These are phyloP conservation scores for Curvularia eragrostidis DNA, from an alignment of 2,329 filamentous ascomycete species.

Conservation along the genomic window DNA sequence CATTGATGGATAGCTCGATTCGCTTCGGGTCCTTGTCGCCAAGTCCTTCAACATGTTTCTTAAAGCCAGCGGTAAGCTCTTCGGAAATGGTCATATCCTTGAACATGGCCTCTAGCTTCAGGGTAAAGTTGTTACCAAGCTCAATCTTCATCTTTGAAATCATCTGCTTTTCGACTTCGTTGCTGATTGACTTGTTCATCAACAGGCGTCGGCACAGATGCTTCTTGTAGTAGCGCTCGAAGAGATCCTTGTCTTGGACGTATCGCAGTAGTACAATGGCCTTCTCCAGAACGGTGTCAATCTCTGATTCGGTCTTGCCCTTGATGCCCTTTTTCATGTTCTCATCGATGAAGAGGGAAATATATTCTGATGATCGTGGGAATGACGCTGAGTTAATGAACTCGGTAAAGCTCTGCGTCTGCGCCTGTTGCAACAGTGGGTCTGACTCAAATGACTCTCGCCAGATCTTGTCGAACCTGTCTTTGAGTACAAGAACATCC, in stretches of 20 bases:
- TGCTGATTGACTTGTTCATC: slow-evolving; percentile 86
- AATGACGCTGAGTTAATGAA: slow-evolving; percentile 85
- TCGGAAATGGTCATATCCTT: slow-evolving; percentile 90
- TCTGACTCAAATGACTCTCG: slow-evolving; percentile 75
- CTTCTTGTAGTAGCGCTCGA: slow-evolving; percentile 98
- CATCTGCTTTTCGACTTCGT: slow-evolving; percentile 93
- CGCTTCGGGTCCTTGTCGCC: slow-evolving; percentile 65
- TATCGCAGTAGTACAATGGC: slow-evolving; percentile 88
- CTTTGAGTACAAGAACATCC: slow-evolving; percentile 83
- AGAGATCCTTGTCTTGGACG: slow-evolving; percentile 89
- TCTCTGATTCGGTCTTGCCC: slow-evolving; percentile 87
- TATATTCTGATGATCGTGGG: slow-evolving; percentile 81
- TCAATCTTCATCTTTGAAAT: slow-evolving; percentile 97
- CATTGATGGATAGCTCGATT: slow-evolving; percentile 81
- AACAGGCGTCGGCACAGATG: slow-evolving; percentile 88
- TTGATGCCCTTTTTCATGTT: slow-evolving; percentile 93
- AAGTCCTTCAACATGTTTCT: slow-evolving; percentile 68
- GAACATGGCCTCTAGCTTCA: slow-evolving; percentile 96
- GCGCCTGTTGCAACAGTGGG: slow-evolving; percentile 76
- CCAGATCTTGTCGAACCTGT: slow-evolving; percentile 87
- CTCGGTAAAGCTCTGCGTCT: slow-evolving; percentile 86
- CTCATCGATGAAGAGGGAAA: slow-evolving; percentile 96
- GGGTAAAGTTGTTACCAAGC: slow-evolving; percentile 90
- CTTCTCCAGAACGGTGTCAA: slow-evolving; percentile 84
- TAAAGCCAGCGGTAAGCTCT: slow-evolving; percentile 80